Evolutionary conservation across 2,329 filamentous ascomycete species (phyloP), one percentile per base, ranked within the genome.

Genomic region (Penicillium brasilianum): DNA sequence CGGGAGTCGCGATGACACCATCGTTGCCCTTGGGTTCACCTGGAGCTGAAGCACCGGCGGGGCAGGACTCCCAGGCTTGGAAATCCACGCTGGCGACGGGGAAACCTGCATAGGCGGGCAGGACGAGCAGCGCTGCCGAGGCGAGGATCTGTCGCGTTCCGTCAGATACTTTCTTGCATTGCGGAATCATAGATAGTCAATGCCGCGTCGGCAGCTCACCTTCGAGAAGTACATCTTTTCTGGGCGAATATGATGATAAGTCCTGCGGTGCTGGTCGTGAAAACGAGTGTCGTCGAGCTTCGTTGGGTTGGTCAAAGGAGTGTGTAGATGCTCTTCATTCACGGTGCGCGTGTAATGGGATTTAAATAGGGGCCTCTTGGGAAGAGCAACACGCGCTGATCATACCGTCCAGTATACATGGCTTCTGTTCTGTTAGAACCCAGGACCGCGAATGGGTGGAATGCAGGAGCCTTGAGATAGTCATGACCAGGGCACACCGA

Each of bases 171-270:
- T 14, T 30, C 18, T 28, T 8, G 4, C 16, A 7, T 28, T 25
- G 34, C 18, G n/a, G 18, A n/a, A 10, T n/a, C 14, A 10, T 18
- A 14, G 16, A 34, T 13, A 18, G 50, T 53, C 50, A 28, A 11
- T 28, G n/a, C 20, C 39, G 6, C n/a, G 8, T 9, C 22, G 13
- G 18, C 22, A 20, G 14, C 52, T 61, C 32, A 70, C 66, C 57
- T 62, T 65, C 30, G 65, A 61, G 62, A 70, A 68, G 25, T 65
- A 57, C 68, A 70, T 70, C n/a, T 59, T 69, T 28, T 62, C 18
- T 55, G 36, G 34, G 30, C 37, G 34, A 48, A n/a, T n/a, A n/a
- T n/a, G n/a, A n/a, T n/a, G n/a, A n/a, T n/a, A n/a, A n/a, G n/a
- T 46, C 22, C 54, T 60, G 60, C 22, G 16, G 58, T 58, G 2